Conservation (phyloP, 2,329 filamentous ascomycete species). For the Fusarium ramigenum region DNA sequence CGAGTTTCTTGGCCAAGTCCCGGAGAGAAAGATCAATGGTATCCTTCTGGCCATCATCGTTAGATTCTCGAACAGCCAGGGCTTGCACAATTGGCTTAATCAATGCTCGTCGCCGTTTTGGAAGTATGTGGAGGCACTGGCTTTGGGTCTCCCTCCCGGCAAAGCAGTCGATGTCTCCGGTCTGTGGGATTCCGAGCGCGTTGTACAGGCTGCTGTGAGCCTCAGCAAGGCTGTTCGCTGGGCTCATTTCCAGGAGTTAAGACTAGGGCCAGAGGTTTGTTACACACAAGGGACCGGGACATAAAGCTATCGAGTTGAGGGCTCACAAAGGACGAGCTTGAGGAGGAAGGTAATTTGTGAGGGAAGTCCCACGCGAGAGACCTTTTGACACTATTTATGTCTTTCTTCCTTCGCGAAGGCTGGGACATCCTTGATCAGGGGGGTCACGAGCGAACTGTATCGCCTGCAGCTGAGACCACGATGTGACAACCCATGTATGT, state of each 20-base stretch:
- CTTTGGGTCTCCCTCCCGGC: background rate
- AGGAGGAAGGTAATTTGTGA: background rate
- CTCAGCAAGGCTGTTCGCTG: background rate
- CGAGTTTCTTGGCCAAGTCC: background rate
- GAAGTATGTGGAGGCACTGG: fast-evolving
- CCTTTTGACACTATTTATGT: background rate
- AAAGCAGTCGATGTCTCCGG: background rate
- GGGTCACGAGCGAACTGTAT: background rate
- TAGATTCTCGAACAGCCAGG: background rate
- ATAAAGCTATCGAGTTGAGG: background rate
- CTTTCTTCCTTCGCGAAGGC: background rate
- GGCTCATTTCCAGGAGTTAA: background rate
- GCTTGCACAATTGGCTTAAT: background rate
- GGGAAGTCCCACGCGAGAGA: background rate
- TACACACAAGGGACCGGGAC: too few species aligned
- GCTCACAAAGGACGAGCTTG: background rate
- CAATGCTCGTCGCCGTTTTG: background rate
- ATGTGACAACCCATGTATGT: background rate
- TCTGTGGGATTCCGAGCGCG: background rate
- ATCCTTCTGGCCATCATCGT: background rate
- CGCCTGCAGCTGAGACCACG: constrained; percentile 9
- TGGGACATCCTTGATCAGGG: background rate
- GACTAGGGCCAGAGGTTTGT: background rate
- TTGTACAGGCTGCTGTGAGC: constrained; percentile 1
- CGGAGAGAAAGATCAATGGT: background rate